phyloP scores from a whole-genome alignment of 306 rosid species.

The Rosa multiflora region DNA sequence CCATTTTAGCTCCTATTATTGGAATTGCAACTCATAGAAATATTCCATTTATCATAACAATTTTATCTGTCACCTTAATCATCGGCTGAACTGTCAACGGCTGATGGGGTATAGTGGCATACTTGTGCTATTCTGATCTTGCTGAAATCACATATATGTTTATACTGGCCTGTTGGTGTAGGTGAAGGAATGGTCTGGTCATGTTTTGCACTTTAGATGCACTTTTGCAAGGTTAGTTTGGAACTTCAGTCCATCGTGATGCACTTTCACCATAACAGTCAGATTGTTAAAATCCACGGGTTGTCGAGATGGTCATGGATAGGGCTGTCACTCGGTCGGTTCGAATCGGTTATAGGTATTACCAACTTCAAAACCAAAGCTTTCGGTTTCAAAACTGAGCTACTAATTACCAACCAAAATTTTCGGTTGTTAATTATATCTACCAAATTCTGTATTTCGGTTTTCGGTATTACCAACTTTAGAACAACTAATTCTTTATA shows the following conservation, averaged over 20 bases:
- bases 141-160: not conserved
- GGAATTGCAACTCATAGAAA: not conserved
- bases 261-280: not conserved
- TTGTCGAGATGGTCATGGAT: not conserved
- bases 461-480: too few relatives aligned
- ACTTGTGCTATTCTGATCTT: not conserved
- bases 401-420: too few relatives aligned
- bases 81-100: not conserved
- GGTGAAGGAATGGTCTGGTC: not conserved
- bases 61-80: not conserved
- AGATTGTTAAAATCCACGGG: not conserved
- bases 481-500: too few relatives aligned
- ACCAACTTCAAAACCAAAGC: too few relatives aligned
- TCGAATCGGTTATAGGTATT: too few relatives aligned
- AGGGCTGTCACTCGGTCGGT: too few relatives aligned
- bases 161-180: not conserved
- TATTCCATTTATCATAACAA: not conserved
- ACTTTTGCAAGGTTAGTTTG: not conserved
- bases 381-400: too few relatives aligned
- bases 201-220: not conserved
- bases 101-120: not conserved
- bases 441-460: too few relatives aligned
- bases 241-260: not conserved
- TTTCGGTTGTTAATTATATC: too few relatives aligned
- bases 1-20: not conserved